Base-by-base conservation (phyloP, 768 basidiomycete genomes). In the Daedaleopsis nitida region DNA sequence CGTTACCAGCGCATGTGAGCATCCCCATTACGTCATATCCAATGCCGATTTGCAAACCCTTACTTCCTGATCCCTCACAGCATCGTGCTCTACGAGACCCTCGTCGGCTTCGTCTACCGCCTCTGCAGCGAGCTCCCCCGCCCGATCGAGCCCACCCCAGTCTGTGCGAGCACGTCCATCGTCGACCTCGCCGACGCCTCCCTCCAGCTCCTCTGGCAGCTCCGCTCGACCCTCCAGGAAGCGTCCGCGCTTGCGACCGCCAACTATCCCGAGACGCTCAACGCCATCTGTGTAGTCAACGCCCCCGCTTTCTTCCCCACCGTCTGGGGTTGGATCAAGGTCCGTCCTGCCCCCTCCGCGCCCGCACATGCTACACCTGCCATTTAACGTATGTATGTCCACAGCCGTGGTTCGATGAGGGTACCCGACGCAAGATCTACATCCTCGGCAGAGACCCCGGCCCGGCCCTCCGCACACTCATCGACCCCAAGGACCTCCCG, bases 241-340 rank as follows among this genome's bases (percentile, higher is more conserved):
- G 89, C 92, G 0, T 86, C 87, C 44, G 76, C 76, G 19, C 80
- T 94, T 44, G 89, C 89, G 0, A 90, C 88, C 0, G 89, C 88
- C 9, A 87, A 92, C 66, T 93, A 93, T 70, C 91, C 92, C 1
- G 92, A 94, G 72, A 91, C 90, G 0, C 76, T 92, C 44, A 76
- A 81, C 66, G 80, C 81, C 38, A 83, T 88, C 66, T 86, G 80
- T 12, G 74, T 94, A 56, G 86, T 94, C 56, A 93, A 94, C 65
- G 86, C 91, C 0, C 92, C 93, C 0, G 77, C 84, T 0, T 94
- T 92, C 78, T 94, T 94, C 73, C 83, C 88, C 3, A 90, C 87
- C 1, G 78, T 94, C 11, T 94, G 92, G 92, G 81, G 80, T 35
- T 94, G 92, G 92, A 80, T 94, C 70, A 91, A 90, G 78, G 88